Evolutionary conservation across 1,284 basidiomycete genomes (phyloP), one percentile per base, ranked within the genome.

Genomic region (Tetrapyrgos nigripes): DNA sequence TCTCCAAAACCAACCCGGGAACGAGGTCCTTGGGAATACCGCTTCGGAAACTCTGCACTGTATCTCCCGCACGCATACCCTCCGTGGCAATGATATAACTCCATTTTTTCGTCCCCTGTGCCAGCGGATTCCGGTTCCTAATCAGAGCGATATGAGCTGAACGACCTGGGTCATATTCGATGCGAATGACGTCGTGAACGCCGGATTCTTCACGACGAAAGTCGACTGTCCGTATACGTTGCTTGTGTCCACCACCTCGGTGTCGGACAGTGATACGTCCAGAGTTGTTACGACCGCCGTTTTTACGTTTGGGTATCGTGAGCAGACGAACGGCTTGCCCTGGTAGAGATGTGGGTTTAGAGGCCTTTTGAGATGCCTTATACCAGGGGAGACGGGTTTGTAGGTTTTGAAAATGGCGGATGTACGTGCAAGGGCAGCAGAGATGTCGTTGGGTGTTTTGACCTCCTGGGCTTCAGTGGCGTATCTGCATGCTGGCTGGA

Each of bases 161-260:
- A 51, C 97, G 84, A 29, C 93, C 93, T 0, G 97, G 97, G 79
- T 99, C 97, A 73, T 98, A 99, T 76, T 99, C 97, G 67, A 99
- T 93, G 45, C 96, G 86, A 14, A 97, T 83, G 45, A 98, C 96
- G 64, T 94, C 89, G 71, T 95, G 93, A 44, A 90, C 80, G 6
- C 97, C 97, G 0, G 85, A 76, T 62, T 90, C 87, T 50, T 76
- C 77, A 51, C 94, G 87, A 78, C 84, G 82, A 71, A 97, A 99
- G 76, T 99, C 97, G 59, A 99, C 80, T 44, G 90, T 81, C 27
- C 97, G 87, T 63, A 98, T 86, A 37, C 97, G 87, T 58, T 90
- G 88, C 64, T 85, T 88, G 78, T 98, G 96, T 1, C 97, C 97
- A 13, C 97, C 97, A 29, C 97, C 97, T 27, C 92, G 85, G 56